Percentiles rank a stretch among this genome's conserved stretches.
Evolutionary conservation across 2,329 filamentous ascomycete genomes (phyloP).

Genomic region (Penicillium sclerotiorum): DNA sequence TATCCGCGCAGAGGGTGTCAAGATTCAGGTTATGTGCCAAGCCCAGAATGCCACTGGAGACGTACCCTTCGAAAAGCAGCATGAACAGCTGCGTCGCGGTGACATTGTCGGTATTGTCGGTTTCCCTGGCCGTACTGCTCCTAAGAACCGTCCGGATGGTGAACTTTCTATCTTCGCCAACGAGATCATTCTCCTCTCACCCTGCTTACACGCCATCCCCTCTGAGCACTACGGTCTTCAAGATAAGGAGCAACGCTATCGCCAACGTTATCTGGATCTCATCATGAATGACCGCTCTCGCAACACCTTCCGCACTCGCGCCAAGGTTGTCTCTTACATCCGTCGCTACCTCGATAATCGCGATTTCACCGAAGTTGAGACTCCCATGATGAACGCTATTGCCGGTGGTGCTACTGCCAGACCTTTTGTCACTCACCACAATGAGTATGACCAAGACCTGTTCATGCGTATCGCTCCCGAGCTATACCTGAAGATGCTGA

Average conservation of each 20-base stretch:
- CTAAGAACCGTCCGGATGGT: slow-evolving; percentile 84
- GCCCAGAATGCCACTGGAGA: slow-evolving; percentile 72
- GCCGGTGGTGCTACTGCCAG: slow-evolving; percentile 94
- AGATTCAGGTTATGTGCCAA: slow-evolving; percentile 92
- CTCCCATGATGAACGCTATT: slow-evolving; percentile 95
- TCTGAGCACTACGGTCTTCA: slow-evolving; percentile 89
- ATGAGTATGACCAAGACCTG: slow-evolving; percentile 91
- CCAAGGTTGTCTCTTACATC: slow-evolving; percentile 86
- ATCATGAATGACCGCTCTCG: slow-evolving; percentile 93
- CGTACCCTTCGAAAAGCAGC: slow-evolving; percentile 79
- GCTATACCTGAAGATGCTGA: slow-evolving; percentile 92
- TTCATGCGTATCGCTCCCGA: slow-evolving; percentile 95
- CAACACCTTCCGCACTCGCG: slow-evolving; percentile 79
- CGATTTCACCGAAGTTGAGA: slow-evolving; percentile 93
- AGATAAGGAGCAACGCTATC: slow-evolving; percentile 89
- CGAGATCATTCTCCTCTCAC: slow-evolving; percentile 82
- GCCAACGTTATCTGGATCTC: slow-evolving; percentile 90
- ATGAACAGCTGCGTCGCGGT: slow-evolving; percentile 84
- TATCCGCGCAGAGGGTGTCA: slow-evolving; percentile 71
- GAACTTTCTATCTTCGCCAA: slow-evolving; percentile 93
- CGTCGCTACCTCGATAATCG: slow-evolving; percentile 84
- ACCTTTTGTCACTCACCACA: slow-evolving; percentile 94
- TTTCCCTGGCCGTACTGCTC: slow-evolving; percentile 80
- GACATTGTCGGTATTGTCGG: slow-evolving; percentile 90
- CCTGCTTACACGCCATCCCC: slow-evolving; percentile 88